Conservation (phyloP, 495 filamentous ascomycete genomes). For the Endocarpon pusillum region DNA sequence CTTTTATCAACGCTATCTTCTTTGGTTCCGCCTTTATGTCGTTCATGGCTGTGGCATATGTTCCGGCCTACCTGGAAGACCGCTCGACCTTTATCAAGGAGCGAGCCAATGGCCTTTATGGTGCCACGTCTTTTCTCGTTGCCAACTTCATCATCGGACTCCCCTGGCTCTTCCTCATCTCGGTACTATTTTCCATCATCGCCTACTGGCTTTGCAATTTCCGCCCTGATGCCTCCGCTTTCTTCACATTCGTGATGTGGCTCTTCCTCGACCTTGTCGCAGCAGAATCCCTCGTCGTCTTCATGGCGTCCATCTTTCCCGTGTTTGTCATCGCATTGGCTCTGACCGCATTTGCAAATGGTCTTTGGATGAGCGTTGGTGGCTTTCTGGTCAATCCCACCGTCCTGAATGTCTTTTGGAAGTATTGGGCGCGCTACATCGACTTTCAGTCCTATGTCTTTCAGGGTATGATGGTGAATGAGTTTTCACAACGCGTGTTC, state of each 20-base stretch:
- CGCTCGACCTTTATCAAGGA: slow-evolving; percentile 57
- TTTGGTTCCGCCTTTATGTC: slow-evolving; percentile 77
- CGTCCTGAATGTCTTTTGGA: slow-evolving; percentile 64
- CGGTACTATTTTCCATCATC: slow-evolving; percentile 53
- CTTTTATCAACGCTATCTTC: slow-evolving; percentile 69
- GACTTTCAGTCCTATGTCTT: slow-evolving; percentile 76
- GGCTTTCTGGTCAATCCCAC: slow-evolving; percentile 61
- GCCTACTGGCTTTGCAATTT: slow-evolving; percentile 71
- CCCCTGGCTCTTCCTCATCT: slow-evolving; percentile 62
- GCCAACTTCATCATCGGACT: slow-evolving; percentile 70
- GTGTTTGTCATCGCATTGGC: slow-evolving; percentile 65
- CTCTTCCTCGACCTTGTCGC: slow-evolving; percentile 71
- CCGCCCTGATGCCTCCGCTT: slow-evolving; percentile 41
- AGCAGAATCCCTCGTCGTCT: slow-evolving; percentile 63
- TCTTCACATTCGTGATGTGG: slow-evolving; percentile 74
- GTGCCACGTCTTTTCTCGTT: slow-evolving; percentile 49
- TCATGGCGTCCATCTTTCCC: slow-evolving; percentile 53
- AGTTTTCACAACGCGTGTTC: slow-evolving; percentile 40
- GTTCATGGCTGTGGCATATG: slow-evolving; percentile 80
- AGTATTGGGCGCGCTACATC: slow-evolving; percentile 71
- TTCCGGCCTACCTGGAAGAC: slow-evolving; percentile 70
- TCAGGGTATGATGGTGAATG: slow-evolving; percentile 83
- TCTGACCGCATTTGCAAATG: slow-evolving; percentile 64
- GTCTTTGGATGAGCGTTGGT: slow-evolving; percentile 70
- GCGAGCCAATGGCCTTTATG: slow-evolving; percentile 65